phyloP scores from a whole-genome alignment of 2,329 filamentous ascomycete genomes.

The Xylariomycetidae sp. region DNA sequence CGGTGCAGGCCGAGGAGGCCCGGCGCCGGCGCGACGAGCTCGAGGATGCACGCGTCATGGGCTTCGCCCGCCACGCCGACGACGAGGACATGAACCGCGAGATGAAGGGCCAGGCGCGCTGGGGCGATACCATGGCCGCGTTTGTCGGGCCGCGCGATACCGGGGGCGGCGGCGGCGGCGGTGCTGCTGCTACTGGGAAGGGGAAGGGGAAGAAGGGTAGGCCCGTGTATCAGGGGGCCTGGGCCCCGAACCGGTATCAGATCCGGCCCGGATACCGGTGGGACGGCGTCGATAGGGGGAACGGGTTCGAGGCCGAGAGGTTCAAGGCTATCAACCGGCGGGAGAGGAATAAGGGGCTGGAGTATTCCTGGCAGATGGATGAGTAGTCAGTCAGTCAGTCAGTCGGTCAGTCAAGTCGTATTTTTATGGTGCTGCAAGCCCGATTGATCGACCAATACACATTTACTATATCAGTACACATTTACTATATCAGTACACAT shows the following conservation, averaged over 20 bases:
- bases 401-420: no score
- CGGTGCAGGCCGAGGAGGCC: constrained; percentile 72
- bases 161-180: constrained; percentile 10
- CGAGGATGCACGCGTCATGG: constrained; percentile 77
- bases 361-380: constrained; percentile 97
- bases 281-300: constrained; percentile 94
- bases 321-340: constrained; percentile 82
- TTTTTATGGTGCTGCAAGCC: no score
- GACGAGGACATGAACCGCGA: constrained; percentile 84
- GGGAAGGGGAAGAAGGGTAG: constrained; percentile 37
- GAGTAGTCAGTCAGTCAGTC: no score
- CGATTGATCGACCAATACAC: no score
- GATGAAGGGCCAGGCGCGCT: constrained; percentile 69
- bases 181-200: constrained; percentile 12
- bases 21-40: constrained; percentile 62
- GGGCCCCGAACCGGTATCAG: constrained; percentile 86
- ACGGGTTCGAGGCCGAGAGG: constrained; percentile 88
- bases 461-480: no score
- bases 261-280: constrained; percentile 90
- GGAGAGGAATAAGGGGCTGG: constrained; percentile 70
- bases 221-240: constrained; percentile 73
- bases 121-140: constrained; percentile 90
- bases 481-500: no score
- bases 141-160: constrained; percentile 57
- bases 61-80: constrained; percentile 73